Evolutionary conservation across 73 alveolate species (phyloP).

Genomic region (Stentor coeruleus): DNA sequence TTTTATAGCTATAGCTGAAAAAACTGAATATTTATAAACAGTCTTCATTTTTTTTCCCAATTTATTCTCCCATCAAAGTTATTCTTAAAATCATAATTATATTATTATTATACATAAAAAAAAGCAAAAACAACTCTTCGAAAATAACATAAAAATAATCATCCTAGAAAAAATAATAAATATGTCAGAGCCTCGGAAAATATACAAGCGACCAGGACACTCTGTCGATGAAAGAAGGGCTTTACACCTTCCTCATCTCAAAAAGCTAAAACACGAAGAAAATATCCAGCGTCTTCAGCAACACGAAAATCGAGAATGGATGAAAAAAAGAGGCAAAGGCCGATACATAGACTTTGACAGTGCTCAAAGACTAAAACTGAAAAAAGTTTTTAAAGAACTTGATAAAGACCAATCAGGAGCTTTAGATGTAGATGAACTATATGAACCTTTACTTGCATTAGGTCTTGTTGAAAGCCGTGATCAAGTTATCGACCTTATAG

Average conservation of each 20-base stretch:
- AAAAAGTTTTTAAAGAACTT: constrained; percentile 14
- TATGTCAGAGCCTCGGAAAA: too few species aligned
- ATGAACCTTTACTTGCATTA: constrained; percentile 29
- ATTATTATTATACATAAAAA: too few species aligned
- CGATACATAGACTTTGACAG: constrained; percentile 34
- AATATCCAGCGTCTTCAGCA: background rate
- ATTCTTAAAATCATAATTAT: too few species aligned
- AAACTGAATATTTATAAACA: too few species aligned
- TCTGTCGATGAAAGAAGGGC: background rate
- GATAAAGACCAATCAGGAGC: constrained; percentile 30
- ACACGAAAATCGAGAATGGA: constrained; percentile 56
- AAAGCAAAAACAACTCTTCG: too few species aligned
- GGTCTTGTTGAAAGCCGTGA: constrained; percentile 23
- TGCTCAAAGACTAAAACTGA: background rate
- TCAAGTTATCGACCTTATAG: background rate
- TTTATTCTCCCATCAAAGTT: too few species aligned
- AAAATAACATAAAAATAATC: too few species aligned
- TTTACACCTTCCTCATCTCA: background rate
- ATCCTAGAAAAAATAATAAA: too few species aligned
- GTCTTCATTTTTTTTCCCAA: too few species aligned
- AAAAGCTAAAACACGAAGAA: background rate
- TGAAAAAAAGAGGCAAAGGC: constrained; percentile 54
- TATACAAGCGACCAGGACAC: too few species aligned
- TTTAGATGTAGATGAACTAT: constrained; percentile 4
- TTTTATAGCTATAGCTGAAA: too few species aligned